Base-by-base conservation (phyloP, 495 filamentous ascomycete genomes). In the Annulohypoxylon maeteangense region DNA sequence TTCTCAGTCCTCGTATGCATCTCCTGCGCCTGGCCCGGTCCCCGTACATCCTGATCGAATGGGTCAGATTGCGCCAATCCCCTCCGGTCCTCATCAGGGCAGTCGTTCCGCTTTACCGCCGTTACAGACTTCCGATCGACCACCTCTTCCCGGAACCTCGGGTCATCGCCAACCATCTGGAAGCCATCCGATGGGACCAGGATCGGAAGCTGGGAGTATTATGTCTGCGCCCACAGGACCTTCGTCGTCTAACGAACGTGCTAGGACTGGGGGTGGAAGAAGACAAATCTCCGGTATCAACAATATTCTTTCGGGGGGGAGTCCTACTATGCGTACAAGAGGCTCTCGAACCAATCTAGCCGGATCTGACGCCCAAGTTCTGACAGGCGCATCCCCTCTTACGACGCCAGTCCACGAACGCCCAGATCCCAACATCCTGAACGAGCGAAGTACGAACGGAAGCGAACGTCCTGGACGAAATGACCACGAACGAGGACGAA, bases 21-120 rank as follows among this genome's bases (percentile, higher is more conserved):
- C 74, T 36, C 63, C 77, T 16, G 55, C 69, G 4, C 61, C 74
- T n/a, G 62, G 71, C 8, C 63, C 73, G 10, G 58, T 73, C 11
- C 72, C 76, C 31, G 79, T 88, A 23, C 85, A 88, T 68, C 85
- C 86, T 1, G 85, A 87, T 74, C 82, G 86, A 27, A 75, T 87
- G 69, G 76, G 74, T 45, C 82, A 81, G 11, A 77, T 81, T 48
- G 67, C 64, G 3, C 65, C 71, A 14, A 68, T 68, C 16, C 27
- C 59, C 53, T 57, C 72, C 42, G 67, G 64, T n/a, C 44, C 68
- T 29, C 74, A 74, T 16, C 76, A 67, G 55, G 66, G 74, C 16
- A 51, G 65, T 58, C 78, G 74, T 14, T 71, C 68, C 14, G 62
- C 68, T 32, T 67, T 79, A 14, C 76, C 72, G 2, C 71, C 78